Base-by-base conservation (phyloP, 306 rosid genomes). In the Pachyrhizus erosus region DNA sequence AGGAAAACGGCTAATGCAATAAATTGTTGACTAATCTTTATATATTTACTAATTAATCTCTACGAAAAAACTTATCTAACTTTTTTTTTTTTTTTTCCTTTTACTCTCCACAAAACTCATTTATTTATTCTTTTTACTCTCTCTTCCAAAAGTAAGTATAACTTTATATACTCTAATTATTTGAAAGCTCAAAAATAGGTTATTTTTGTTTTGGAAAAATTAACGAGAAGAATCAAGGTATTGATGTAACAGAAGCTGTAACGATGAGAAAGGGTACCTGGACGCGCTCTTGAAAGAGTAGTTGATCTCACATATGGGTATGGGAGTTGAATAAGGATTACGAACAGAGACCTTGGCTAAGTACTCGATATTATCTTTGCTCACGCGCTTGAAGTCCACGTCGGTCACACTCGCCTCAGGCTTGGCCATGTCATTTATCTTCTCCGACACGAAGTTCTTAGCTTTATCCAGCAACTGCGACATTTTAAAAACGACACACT, bases 231-330 rank as follows among this genome's bases (percentile, higher is more conserved):
- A 34, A 34, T 34, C 39, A 34, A 34, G 7, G 5, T 34, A 12
- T 1, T 8, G 46, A 8, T 9, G 46, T 9, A 42, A 42, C 13
- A 42, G 13, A 10, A 42, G 13, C 9, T 8, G 24, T 52, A 52
- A 52, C 4, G 9, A 17, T 64, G 6, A 66, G 6, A 37, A 67
- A 57, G 77, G 1, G 14, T 10, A 83, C 85, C 85, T 81, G 58
- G 83, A 87, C 9, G 77, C 88, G 57, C 98, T 93, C 83, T 89
- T 91, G 90, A 96, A 94, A 1, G 83, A 80, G 89, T 96, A 96
- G 2, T 84, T 33, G 85, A 96, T 81, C 73, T 90, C 88, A 37
- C 93, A 93, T 11, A 96, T 93, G 31, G 98, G 98, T 7, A 94
- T 15, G 7, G 88, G 0, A 13, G 66, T 58, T 10, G 87, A 82